Base-by-base conservation (phyloP, 2,329 filamentous ascomycete genomes). In the Ophiostoma sp. region DNA sequence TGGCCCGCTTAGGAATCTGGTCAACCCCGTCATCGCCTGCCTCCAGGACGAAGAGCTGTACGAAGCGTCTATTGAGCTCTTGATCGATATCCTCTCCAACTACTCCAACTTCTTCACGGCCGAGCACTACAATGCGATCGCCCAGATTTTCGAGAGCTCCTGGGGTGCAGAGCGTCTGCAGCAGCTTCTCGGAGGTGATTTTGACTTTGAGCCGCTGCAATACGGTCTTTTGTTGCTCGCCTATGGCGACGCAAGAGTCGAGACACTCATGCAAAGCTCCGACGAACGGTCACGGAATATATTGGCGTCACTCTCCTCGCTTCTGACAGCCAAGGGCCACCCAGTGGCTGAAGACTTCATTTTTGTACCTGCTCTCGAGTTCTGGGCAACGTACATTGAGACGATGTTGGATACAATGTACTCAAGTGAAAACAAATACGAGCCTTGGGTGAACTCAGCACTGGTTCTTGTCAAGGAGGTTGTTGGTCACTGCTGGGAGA, bases 351-450 rank as follows among this genome's bases (percentile, higher is more conserved):
- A 95, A 72, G 92, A 96, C 78, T 90, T 89, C 75, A 89, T 94
- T 12, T 94, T 93, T 72, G 88, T 92, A 0, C 88, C 90, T 1
- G 89, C 91, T 0, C 85, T 95, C 17, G 93, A 96, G 78, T 95
- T 96, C 79, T 96, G 93, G 93, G 91, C 89, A 22, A 90, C 89
- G 0, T 94, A 91, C 79, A 88, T 93, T 6, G 93, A 94, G 81
- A 88, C 88, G 15, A 85, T 90, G 84, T 88, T 85, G 74, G 92
- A 90, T 79, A 84, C 82, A 11, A 82, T 87, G 63, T 88, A 85
- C 74, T 85, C 86, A 1, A 84, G 85, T n/a, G 84, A 86, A 31
- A 82, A 82, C 3, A 79, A 81, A 4, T 81, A 72, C 8, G 68
- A 72, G 9, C 39, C 83, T 7, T 93, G 91, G 90, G 85, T 91